A percentile compares a stretch with the other conserved stretches of the same genome.
phyloP scores from a whole-genome alignment of 129 eudicot species.

The Artemisia tridentata region DNA sequence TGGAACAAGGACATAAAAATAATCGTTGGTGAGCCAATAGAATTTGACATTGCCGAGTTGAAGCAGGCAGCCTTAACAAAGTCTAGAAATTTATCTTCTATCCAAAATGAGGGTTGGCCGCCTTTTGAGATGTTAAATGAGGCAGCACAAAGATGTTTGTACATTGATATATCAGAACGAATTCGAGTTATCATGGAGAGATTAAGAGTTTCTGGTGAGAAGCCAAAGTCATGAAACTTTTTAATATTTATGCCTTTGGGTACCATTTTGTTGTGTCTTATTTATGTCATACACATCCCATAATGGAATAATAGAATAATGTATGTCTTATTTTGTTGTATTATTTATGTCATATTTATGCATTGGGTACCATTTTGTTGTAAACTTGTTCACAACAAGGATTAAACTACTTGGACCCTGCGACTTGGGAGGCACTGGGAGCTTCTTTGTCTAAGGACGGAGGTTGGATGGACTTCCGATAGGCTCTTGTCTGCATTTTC shows the following conservation, averaged over 20 bases:
- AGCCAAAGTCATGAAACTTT: slow-evolving; percentile 21
- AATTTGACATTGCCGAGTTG: slow-evolving; percentile 63
- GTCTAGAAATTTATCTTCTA: slow-evolving; percentile 45
- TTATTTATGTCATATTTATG: too few species aligned
- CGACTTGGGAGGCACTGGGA: too few species aligned
- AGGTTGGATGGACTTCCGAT: too few species aligned
- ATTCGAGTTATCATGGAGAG: slow-evolving; percentile 67
- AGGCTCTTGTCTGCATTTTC: too few species aligned
- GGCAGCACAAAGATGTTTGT: slow-evolving; percentile 69
- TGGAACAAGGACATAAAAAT: slow-evolving; percentile 59
- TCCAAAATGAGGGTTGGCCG: slow-evolving; percentile 63
- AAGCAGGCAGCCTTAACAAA: slow-evolving; percentile 50
- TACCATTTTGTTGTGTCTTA: slow-evolving; percentile 18
- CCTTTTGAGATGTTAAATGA: slow-evolving; percentile 56
- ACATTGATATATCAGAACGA: slow-evolving; percentile 64
- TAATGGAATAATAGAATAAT: background rate
- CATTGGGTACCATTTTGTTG: too few species aligned
- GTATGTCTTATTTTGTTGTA: too few species aligned
- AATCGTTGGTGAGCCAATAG: slow-evolving; percentile 78
- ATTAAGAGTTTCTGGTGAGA: slow-evolving; percentile 44
- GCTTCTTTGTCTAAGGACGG: too few species aligned
- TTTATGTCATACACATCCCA: background rate
- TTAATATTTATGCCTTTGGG: slow-evolving; percentile 18
- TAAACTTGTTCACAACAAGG: too few species aligned
- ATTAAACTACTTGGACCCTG: too few species aligned